Conservation (phyloP, 768 basidiomycete genomes). For the Suillus spraguei region DNA sequence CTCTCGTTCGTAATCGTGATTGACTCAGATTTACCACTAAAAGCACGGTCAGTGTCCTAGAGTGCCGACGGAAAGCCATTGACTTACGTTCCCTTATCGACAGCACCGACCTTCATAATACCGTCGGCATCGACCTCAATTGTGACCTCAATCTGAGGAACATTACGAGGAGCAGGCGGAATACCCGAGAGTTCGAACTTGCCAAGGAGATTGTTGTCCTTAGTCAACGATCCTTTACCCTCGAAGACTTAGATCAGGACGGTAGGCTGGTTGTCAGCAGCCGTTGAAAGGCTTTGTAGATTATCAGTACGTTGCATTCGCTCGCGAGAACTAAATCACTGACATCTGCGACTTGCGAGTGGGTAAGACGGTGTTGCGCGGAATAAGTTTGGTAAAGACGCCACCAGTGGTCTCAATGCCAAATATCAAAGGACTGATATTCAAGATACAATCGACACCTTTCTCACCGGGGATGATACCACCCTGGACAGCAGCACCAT, state of each 20-base stretch:
- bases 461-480: constrained; percentile 97
- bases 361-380: constrained; percentile 97
- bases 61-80: neutral
- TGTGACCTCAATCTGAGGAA: constrained; percentile 95
- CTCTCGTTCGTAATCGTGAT: constrained; percentile 98
- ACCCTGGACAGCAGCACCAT: constrained; percentile 98
- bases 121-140: constrained; percentile 96
- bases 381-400: constrained; percentile 97
- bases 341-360: constrained; percentile 95
- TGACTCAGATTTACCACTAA: constrained; percentile 79
- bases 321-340: constrained; percentile 23
- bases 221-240: constrained; percentile 95
- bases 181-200: constrained; percentile 94
- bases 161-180: constrained; percentile 94
- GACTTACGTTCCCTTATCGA: constrained; percentile 91
- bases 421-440: constrained; percentile 95
- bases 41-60: neutral
- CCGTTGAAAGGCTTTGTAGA: constrained; percentile 64
- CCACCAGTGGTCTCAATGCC: constrained; percentile 99
- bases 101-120: constrained; percentile 92
- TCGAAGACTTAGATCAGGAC: constrained; percentile 97
- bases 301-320: neutral
- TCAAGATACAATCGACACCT: constrained; percentile 87
- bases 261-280: constrained; percentile 91
- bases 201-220: constrained; percentile 98